These are phyloP conservation scores for Vigna nakashimae DNA, from an alignment of 306 rosid species.

Conservation along the genomic window DNA sequence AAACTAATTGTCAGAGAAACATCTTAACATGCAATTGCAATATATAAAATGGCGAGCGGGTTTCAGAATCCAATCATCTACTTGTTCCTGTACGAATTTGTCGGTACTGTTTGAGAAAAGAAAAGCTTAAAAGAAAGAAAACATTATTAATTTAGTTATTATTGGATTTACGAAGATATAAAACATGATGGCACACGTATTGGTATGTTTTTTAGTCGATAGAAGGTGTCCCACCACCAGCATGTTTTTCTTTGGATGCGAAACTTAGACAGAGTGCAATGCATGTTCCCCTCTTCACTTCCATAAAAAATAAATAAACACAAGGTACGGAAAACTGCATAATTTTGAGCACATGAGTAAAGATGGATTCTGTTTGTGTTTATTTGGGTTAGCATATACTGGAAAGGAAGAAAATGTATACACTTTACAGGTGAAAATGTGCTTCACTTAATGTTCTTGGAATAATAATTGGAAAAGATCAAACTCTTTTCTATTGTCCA, in stretches of 20 bases:
- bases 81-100: constrained; percentile 14
- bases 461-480: constrained; percentile 10
- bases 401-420: constrained; percentile 43
- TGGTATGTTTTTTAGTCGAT: constrained; percentile 25
- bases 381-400: not conserved
- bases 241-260: constrained; percentile 26
- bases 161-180: not conserved
- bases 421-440: constrained; percentile 51
- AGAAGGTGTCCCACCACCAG: constrained; percentile 44
- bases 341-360: constrained; percentile 32
- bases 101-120: constrained; percentile 15
- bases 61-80: constrained; percentile 23
- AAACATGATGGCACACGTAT: constrained; percentile 16
- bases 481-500: constrained; percentile 30
- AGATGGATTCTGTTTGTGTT: constrained; percentile 17
- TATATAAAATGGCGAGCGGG: constrained; percentile 3
- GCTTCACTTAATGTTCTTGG: constrained; percentile 23
- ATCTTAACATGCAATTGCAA: constrained; percentile 18
- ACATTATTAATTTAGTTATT: not conserved
- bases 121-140: not conserved
- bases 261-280: constrained; percentile 37
- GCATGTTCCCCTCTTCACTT: constrained; percentile 36
- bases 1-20: constrained; percentile 13
- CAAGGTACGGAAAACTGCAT: constrained; percentile 32
- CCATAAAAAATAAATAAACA: not conserved